Conservation (phyloP, 495 filamentous ascomycete genomes). For the Trichoderma gamsii region DNA sequence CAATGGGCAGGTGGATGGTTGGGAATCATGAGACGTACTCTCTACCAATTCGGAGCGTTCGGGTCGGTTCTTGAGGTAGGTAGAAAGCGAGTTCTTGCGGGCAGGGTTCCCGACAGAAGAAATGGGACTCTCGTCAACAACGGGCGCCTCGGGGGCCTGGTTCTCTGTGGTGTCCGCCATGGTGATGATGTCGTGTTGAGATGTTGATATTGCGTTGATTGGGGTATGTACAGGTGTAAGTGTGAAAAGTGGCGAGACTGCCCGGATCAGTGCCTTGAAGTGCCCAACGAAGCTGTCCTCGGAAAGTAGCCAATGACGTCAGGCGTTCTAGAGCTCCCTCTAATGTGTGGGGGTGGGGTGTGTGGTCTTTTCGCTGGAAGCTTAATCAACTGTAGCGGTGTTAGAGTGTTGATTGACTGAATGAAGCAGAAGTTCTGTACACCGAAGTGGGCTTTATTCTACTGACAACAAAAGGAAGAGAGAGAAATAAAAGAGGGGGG, state of each 20-base stretch:
- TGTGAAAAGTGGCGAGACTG: slow-evolving; percentile 12
- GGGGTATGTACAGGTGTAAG: background rate
- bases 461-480: background rate
- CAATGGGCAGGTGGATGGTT: slow-evolving; percentile 2
- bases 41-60: slow-evolving; percentile 79
- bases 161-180: slow-evolving; percentile 38
- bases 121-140: slow-evolving; percentile 56
- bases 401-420: background rate
- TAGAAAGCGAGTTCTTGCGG: slow-evolving; percentile 84
- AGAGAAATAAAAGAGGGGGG: background rate
- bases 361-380: background rate
- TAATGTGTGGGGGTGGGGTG: slow-evolving; percentile 7
- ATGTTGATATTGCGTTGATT: background rate
- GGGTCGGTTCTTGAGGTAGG: slow-evolving; percentile 72
- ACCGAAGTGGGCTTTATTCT: background rate
- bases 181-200: slow-evolving; percentile 15
- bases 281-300: slow-evolving; percentile 8
- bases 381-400: background rate
- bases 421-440: background rate
- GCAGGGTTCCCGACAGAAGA: slow-evolving; percentile 53
- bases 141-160: slow-evolving; percentile 15
- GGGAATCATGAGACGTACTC: slow-evolving; percentile 45
- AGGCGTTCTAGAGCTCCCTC: background rate
- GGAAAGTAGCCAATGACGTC: background rate
- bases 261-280: background rate